phyloP scores from a whole-genome alignment of 2,329 filamentous ascomycete species.

The Metarhizium robertsii region DNA sequence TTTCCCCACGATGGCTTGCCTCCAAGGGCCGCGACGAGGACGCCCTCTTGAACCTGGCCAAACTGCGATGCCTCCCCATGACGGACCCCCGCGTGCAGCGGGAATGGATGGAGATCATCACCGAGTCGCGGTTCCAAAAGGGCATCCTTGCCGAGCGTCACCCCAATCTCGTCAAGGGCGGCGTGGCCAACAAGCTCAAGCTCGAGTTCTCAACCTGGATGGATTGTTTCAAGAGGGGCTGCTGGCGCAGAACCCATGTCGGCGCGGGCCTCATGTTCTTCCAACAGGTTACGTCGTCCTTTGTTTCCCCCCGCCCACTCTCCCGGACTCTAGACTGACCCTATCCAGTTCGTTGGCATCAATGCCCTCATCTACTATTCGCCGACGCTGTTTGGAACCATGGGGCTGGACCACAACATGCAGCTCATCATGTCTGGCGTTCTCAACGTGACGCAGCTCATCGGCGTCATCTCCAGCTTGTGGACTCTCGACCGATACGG shows the following conservation, averaged over 20 bases:
- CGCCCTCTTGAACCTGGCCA: slow-evolving; percentile 13
- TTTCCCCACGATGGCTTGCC: slow-evolving; percentile 19
- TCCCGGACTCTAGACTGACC: background rate
- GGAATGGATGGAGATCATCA: slow-evolving; percentile 17
- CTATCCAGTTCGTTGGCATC: slow-evolving; percentile 16
- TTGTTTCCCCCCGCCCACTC: background rate
- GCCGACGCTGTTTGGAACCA: slow-evolving; percentile 46
- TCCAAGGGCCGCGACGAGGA: slow-evolving; percentile 16
- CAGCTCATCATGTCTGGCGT: slow-evolving; percentile 23
- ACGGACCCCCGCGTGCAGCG: slow-evolving; percentile 13
- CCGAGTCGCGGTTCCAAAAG: slow-evolving; percentile 16
- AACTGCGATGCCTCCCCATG: slow-evolving; percentile 12
- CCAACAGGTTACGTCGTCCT: slow-evolving; percentile 34
- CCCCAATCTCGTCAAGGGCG: slow-evolving; percentile 24
- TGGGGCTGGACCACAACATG: slow-evolving; percentile 34
- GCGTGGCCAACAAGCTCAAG: slow-evolving; percentile 25
- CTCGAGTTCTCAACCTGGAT: slow-evolving; percentile 38
- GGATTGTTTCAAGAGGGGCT: slow-evolving; percentile 40
- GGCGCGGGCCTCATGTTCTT: slow-evolving; percentile 47
- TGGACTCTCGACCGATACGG: slow-evolving; percentile 28
- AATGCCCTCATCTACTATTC: slow-evolving; percentile 47
- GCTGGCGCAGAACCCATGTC: slow-evolving; percentile 34
- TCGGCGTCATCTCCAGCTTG: slow-evolving; percentile 32
- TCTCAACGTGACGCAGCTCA: slow-evolving; percentile 19
- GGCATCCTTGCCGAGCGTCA: slow-evolving; percentile 21